Conservation (phyloP, 495 filamentous ascomycete species). For the Pseudomonodictys pantanalensis region DNA sequence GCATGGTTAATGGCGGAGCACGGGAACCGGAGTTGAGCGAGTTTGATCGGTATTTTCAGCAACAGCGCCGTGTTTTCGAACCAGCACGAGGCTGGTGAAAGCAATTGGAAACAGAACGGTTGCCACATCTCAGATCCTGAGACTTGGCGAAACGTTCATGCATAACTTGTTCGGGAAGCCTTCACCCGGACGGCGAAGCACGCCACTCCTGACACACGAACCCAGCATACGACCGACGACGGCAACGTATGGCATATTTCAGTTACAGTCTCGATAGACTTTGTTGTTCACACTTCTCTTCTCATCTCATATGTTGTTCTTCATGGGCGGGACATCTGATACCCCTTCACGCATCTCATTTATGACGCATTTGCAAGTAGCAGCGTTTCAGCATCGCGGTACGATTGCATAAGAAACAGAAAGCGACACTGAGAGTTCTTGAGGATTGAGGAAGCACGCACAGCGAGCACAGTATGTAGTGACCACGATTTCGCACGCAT, state of each 20-base stretch:
- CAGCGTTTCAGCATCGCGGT: not conserved
- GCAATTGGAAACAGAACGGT: not conserved
- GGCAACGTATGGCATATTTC: no score
- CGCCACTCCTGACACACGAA: no score
- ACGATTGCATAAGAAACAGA: not conserved
- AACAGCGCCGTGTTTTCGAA: conserved; percentile 9
- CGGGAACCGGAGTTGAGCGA: conserved; percentile 22
- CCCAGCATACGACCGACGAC: no score
- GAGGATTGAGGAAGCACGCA: no score
- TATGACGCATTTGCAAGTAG: not conserved
- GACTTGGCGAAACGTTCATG: no score
- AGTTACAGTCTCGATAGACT: no score
- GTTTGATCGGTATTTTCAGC: conserved; percentile 25
- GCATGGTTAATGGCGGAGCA: not conserved
- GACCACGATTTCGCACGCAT: no score
- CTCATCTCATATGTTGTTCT: not conserved
- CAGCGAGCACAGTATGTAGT: no score
- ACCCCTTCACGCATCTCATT: conserved; percentile 23
- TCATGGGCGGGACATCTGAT: not conserved
- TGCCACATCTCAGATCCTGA: not conserved
- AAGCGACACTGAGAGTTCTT: no score
- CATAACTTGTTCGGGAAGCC: no score
- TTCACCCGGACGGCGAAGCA: no score
- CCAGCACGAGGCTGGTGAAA: not conserved
- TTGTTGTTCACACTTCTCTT: no score